Conservation (phyloP, 1,284 basidiomycete species). For the Malassezia brasiliensis region DNA sequence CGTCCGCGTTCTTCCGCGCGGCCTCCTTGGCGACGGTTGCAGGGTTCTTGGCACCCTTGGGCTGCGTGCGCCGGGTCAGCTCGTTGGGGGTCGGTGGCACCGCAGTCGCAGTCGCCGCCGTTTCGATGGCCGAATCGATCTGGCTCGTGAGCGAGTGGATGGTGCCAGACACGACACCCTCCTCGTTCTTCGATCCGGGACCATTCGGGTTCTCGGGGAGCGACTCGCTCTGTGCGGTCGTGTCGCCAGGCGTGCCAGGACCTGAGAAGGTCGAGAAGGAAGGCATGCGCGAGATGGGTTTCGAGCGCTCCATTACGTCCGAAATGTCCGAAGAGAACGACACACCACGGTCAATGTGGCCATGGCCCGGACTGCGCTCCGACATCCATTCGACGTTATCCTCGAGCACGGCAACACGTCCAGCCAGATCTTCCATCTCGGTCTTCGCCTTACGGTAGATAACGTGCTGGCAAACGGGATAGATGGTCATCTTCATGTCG, state of each 20-base stretch:
- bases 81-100: background rate
- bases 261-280: constrained; percentile 5
- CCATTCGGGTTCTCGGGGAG: background rate
- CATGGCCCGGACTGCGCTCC: constrained; percentile 22
- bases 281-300: background rate
- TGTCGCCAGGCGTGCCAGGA: background rate
- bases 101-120: background rate
- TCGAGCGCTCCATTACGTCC: background rate
- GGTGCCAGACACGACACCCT: constrained; percentile 4
- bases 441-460: constrained; percentile 44
- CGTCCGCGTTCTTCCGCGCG: background rate
- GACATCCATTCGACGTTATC: constrained; percentile 46
- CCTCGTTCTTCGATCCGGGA: background rate
- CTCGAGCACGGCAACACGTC: constrained; percentile 35
- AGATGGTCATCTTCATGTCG: constrained; percentile 34
- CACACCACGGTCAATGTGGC: constrained; percentile 13
- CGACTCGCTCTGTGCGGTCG: constrained; percentile 7
- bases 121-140: constrained; percentile 3
- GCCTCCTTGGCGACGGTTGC: background rate
- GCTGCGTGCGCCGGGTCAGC: background rate
- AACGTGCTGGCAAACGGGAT: constrained; percentile 45
- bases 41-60: background rate
- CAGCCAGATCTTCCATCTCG: constrained; percentile 42
- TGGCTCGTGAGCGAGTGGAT: constrained; percentile 9
- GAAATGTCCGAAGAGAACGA: constrained; percentile 19